phyloP scores from a whole-genome alignment of 2,329 filamentous ascomycete species.

The Penicillium sclerotigenum region DNA sequence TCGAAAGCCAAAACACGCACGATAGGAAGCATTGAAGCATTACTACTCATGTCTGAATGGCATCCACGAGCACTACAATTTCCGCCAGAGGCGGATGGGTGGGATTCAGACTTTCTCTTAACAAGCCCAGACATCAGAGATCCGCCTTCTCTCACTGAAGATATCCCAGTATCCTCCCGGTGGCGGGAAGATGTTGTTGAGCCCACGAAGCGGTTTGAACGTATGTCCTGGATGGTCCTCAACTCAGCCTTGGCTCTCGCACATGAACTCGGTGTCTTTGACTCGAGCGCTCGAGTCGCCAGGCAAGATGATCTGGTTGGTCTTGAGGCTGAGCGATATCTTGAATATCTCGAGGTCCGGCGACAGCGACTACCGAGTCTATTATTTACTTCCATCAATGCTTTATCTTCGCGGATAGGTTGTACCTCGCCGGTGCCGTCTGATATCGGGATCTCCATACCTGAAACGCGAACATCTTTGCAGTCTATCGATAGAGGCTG shows the following conservation, averaged over 20 bases:
- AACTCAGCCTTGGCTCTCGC: background rate
- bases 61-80: background rate
- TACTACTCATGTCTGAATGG: background rate
- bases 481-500: background rate
- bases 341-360: background rate
- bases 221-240: background rate
- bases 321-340: background rate
- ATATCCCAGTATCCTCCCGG: background rate
- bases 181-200: background rate
- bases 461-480: background rate
- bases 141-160: background rate
- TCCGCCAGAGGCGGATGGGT: background rate
- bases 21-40: conserved; percentile 44
- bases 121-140: background rate
- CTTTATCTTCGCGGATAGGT: background rate
- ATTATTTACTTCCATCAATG: background rate
- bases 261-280: background rate
- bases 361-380: background rate
- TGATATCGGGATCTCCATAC: background rate
- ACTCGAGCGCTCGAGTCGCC: background rate
- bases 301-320: background rate
- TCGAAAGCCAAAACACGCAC: conserved; percentile 49
- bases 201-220: background rate
- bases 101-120: background rate
- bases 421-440: background rate